Conservation (phyloP, 2,329 filamentous ascomycete species). For the Fusarium sp. region DNA sequence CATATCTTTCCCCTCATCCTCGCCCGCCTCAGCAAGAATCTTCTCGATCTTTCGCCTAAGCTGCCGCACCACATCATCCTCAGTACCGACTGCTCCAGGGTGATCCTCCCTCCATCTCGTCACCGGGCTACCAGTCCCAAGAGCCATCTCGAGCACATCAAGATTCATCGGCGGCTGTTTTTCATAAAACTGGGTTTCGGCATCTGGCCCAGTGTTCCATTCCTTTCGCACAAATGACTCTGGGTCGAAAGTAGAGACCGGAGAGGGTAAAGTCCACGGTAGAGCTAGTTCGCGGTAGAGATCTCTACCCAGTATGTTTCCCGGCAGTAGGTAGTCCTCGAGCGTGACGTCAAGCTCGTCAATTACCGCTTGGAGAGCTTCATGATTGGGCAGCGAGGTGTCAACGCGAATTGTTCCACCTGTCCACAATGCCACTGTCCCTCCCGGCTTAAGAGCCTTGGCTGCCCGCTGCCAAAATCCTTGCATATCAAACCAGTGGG, state of each 20-base stretch:
- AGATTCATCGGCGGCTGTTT: not conserved
- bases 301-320: not conserved
- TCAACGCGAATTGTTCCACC: not conserved
- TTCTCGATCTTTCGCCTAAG: conserved; percentile 1
- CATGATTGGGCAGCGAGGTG: not conserved
- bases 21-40: not conserved
- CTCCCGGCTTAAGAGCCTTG: not conserved
- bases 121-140: conserved; percentile 8
- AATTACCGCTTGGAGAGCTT: not conserved
- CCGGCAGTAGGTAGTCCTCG: not conserved
- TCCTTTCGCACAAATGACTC: conserved; percentile 2
- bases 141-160: not conserved
- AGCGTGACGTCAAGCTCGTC: not conserved
- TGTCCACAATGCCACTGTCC: not conserved
- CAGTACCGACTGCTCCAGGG: not conserved
- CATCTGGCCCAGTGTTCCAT: not conserved
- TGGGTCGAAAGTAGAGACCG: not conserved
- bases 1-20: conserved; percentile 3
- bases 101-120: conserved; percentile 3
- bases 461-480: conserved; percentile 1
- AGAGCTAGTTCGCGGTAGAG: not conserved
- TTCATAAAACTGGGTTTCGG: not conserved
- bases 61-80: conserved; percentile 1
- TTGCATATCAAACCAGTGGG: conserved; percentile 13
- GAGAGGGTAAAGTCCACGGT: conserved; percentile 1